These are phyloP conservation scores for Incumbomyces delicatus DNA, from an alignment of 2,329 filamentous ascomycete species.

Conservation along the genomic window DNA sequence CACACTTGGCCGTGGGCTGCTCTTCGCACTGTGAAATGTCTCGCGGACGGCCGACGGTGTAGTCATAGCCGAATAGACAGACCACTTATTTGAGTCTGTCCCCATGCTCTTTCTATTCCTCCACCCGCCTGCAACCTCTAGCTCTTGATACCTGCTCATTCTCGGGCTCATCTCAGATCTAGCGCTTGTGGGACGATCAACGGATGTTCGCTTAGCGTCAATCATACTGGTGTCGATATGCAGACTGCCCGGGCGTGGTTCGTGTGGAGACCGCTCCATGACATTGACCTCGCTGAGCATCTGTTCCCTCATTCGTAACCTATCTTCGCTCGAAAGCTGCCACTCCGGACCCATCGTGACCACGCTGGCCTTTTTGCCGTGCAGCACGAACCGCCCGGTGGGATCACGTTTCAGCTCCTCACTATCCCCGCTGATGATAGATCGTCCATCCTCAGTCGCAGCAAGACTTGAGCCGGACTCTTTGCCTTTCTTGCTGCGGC, in stretches of 20 bases:
- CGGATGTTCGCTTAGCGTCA: background rate
- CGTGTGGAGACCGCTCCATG: background rate
- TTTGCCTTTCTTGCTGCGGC: slow-evolving; percentile 66
- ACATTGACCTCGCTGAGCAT: background rate
- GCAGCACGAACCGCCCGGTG: slow-evolving; percentile 84
- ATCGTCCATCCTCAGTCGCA: slow-evolving; percentile 43
- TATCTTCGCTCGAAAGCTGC: slow-evolving; percentile 66
- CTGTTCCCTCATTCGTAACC: slow-evolving; percentile 47
- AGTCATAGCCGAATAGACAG: slow-evolving; percentile 4
- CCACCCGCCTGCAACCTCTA: background rate
- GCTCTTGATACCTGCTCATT: background rate
- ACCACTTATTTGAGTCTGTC: slow-evolving; percentile 2
- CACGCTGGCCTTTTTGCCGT: slow-evolving; percentile 95
- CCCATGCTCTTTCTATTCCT: background rate
- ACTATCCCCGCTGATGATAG: slow-evolving; percentile 35
- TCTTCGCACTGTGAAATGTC: slow-evolving; percentile 5
- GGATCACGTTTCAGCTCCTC: slow-evolving; percentile 63
- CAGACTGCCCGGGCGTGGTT: background rate
- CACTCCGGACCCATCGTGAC: slow-evolving; percentile 94
- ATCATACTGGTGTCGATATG: slow-evolving; percentile 6
- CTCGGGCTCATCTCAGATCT: slow-evolving; percentile 1
- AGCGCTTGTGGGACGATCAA: background rate
- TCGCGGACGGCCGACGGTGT: background rate
- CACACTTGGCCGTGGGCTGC: background rate
- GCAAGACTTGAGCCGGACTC: slow-evolving; percentile 56